Base-by-base conservation (phyloP, 2,329 filamentous ascomycete species). In the Beauveria australis region DNA sequence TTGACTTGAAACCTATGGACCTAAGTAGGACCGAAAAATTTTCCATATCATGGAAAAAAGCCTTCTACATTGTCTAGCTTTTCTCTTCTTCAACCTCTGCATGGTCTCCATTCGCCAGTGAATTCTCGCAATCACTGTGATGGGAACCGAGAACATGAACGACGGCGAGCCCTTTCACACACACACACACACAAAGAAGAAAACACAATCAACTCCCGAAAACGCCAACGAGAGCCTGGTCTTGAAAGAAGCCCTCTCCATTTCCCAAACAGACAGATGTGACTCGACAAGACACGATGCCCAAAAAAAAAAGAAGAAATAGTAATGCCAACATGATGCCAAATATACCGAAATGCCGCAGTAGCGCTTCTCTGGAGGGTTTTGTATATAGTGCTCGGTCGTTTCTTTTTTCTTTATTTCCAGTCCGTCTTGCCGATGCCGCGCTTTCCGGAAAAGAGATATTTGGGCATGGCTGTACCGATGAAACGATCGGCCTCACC, bases 401-500 rank as follows among this genome's bases (percentile, higher is more conserved):
- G 14, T 7, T 47, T n/a, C 40, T 37, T 40, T 37, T 40, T 18
- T 7, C 22, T 64, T 80, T 81, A 90, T 74, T 87, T 85, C 67
- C 87, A 85, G 69, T 84, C 78, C 62, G 91, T 93, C 82, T 94
- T 96, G 76, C 94, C 93, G 72, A 96, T 92, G 65, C 90, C 88
- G 74, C 94, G 89, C 83, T 97, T 99, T 70, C 94, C 94, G 63
- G 89, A 82, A 73, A 91, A 86, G 84, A 99, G 81, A 79, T 97
- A 94, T 79, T 96, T 99, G 64, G 87, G 85, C 75, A 96, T 77
- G 58, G 89, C 83, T 43, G 89, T 89, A 60, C 87, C 87, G 64
- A 86, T 86, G 78, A 97, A 93, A 73, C 95, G 86, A 81, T 99
- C 94, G 64, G 89, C 92, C 80, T 99, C 94, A 81, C 94, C 94